Percentiles rank a stretch among this genome's conserved stretches.
Evolutionary conservation across 306 rosid species (phyloP).

Genomic region (Dryas octopetala): DNA sequence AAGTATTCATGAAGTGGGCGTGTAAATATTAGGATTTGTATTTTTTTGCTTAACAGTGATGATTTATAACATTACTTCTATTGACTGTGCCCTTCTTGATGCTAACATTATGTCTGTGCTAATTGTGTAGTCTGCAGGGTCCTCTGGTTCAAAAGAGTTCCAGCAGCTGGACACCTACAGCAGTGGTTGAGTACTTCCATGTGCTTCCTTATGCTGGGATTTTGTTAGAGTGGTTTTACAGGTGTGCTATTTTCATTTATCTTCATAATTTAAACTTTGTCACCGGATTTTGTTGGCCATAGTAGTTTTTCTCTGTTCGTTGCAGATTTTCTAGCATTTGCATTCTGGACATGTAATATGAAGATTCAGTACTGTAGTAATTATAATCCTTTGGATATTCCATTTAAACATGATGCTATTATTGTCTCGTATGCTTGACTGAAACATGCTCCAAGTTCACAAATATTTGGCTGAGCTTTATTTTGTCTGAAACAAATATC

Average conservation of each 20-base stretch:
- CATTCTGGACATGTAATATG: not conserved
- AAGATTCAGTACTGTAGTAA: slow-evolving; percentile 4
- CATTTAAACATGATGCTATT: not conserved
- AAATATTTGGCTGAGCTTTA: not conserved
- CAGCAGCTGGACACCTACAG: slow-evolving; percentile 54
- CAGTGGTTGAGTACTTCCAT: slow-evolving; percentile 64
- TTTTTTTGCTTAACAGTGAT: not conserved
- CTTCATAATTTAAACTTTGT: not conserved
- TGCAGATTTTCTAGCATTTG: not conserved
- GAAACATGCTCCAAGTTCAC: not conserved
- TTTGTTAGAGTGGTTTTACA: slow-evolving; percentile 54
- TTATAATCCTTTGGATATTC: not conserved
- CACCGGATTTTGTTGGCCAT: not conserved
- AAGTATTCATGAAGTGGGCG: slow-evolving; percentile 7
- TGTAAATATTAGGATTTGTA: not conserved
- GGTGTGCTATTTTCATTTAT: slow-evolving; percentile 39
- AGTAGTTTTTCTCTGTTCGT: not conserved
- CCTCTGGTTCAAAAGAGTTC: slow-evolving; percentile 54
- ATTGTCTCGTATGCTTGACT: not conserved
- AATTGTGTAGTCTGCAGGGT: slow-evolving; percentile 65
- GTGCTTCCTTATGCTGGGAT: slow-evolving; percentile 76
- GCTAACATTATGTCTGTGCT: slow-evolving; percentile 24
- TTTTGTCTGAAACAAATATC: not conserved
- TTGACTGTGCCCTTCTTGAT: slow-evolving; percentile 3
- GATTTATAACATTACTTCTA: not conserved